Base-by-base conservation (phyloP, 2,329 filamentous ascomycete genomes). In the Alternaria sp. region DNA sequence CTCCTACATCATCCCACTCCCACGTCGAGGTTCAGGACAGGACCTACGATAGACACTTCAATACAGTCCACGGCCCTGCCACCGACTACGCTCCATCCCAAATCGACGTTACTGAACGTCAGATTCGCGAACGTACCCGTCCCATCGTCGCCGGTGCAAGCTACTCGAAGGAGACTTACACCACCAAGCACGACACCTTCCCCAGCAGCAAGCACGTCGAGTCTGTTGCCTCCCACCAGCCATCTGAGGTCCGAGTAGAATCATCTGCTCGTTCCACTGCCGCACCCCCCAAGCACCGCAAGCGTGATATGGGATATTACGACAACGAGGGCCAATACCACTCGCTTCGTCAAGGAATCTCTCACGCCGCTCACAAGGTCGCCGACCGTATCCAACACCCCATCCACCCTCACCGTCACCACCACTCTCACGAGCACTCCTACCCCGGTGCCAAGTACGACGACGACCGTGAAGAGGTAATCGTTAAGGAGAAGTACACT, bases 261-360 rank as follows among this genome's bases (percentile, higher is more conserved):
- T 76, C 74, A 58, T 77, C 83, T 78, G 78, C 81, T 73, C 82
- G 82, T 71, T 82, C 84, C 72, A 86, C 86, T 76, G 82, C 85
- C 77, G 85, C 87, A 77, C 76, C 81, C 71, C 79, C 82, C 66
- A 81, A 81, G 72, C 79, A 81, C 72, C 81, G 82, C 78, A 82
- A 84, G 79, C 82, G 82, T 86, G 89, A 89, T 78, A 92, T 92
- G 90, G 90, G 90, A 86, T 92, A 91, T 85, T 91, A 92, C 89
- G 90, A 92, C 88, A 88, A 91, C 84, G 89, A 92, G 81, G 90
- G 89, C 79, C 87, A 91, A 74, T 91, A 92, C 84, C 90, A 92
- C 84, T 89, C 87, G 73, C 88, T 92, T 86, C 89, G 90, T 82
- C 88, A 90, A 81, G 89, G 89, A 80, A 84, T 91, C 72, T 86